These are phyloP conservation scores for Podila epicladia DNA, from an alignment of 192 early-diverging fungal genomes.

Conservation along the genomic window DNA sequence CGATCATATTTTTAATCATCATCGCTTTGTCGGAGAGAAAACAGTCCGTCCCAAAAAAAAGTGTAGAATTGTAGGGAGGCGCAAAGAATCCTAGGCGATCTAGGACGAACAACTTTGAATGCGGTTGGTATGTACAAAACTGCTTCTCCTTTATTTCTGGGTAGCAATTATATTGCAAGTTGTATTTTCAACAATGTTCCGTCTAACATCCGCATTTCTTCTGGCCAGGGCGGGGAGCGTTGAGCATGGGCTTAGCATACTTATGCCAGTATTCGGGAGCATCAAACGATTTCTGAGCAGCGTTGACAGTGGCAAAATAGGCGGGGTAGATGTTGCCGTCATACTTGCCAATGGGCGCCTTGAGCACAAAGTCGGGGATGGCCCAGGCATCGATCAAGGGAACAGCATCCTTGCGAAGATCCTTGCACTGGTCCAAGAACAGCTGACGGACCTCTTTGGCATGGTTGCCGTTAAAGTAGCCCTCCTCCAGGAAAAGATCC, in stretches of 20 bases:
- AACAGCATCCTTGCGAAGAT: slow-evolving; percentile 59
- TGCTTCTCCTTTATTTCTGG: too few species aligned
- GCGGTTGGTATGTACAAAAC: too few species aligned
- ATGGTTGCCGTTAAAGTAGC: slow-evolving; percentile 57
- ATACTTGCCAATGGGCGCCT: slow-evolving; percentile 67
- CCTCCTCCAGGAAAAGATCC: slow-evolving; percentile 58
- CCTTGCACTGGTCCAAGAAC: slow-evolving; percentile 55
- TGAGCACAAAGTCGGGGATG: slow-evolving; percentile 64
- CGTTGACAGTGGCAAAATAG: slow-evolving; percentile 45
- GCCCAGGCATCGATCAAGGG: slow-evolving; percentile 65
- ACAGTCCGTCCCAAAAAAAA: too few species aligned
- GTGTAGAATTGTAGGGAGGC: too few species aligned
- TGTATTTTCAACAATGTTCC: neutral
- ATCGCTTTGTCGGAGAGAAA: too few species aligned
- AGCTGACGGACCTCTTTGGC: slow-evolving; percentile 51
- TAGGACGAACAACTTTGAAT: too few species aligned
- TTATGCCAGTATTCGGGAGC: slow-evolving; percentile 52
- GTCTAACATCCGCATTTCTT: slow-evolving; percentile 41
- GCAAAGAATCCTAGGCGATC: too few species aligned
- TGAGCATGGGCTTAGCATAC: slow-evolving; percentile 42
- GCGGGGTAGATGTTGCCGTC: slow-evolving; percentile 68
- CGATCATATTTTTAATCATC: too few species aligned
- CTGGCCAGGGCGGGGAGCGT: slow-evolving; percentile 45
- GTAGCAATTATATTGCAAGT: too few species aligned
- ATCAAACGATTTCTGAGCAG: slow-evolving; percentile 43